A percentile compares a stretch with the other conserved stretches of the same genome.
phyloP scores from a whole-genome alignment of 2,329 filamentous ascomycete genomes.

The Colletotrichum sojae region DNA sequence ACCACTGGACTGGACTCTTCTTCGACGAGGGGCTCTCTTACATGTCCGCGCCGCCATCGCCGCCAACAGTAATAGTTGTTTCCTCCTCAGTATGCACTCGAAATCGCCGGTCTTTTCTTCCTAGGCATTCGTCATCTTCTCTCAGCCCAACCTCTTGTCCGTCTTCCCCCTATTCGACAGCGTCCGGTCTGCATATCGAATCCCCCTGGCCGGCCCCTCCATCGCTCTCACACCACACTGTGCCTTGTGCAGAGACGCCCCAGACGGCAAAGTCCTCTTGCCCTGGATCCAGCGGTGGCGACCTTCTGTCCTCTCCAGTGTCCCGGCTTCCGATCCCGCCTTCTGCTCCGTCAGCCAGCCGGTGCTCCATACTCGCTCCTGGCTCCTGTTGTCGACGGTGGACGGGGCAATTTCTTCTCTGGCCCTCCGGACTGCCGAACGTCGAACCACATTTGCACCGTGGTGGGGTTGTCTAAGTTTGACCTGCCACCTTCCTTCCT shows the following conservation, averaged over 20 bases:
- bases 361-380: conserved; percentile 23
- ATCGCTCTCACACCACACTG: conserved; percentile 30
- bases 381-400: conserved; percentile 26
- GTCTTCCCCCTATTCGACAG: conserved; percentile 14
- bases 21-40: conserved; percentile 36
- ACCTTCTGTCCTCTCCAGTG: conserved; percentile 20
- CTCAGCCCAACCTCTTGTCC: not conserved
- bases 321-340: conserved; percentile 30
- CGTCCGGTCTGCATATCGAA: conserved; percentile 9
- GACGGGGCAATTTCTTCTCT: conserved; percentile 29
- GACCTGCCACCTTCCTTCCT: conserved; percentile 18
- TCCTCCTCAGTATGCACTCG: conserved; percentile 38
- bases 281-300: conserved; percentile 35
- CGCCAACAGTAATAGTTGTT: conserved; percentile 27
- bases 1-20: conserved; percentile 12
- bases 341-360: conserved; percentile 32
- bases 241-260: conserved; percentile 4
- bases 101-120: conserved; percentile 25
- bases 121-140: conserved; percentile 28
- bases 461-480: conserved; percentile 38
- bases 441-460: conserved; percentile 38
- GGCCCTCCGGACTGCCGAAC: conserved; percentile 34
- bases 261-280: conserved; percentile 15
- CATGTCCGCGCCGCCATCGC: conserved; percentile 31
- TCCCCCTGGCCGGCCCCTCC: conserved; percentile 19